phyloP scores from a whole-genome alignment of 106 monocot species.

The Dendrobium nobile region DNA sequence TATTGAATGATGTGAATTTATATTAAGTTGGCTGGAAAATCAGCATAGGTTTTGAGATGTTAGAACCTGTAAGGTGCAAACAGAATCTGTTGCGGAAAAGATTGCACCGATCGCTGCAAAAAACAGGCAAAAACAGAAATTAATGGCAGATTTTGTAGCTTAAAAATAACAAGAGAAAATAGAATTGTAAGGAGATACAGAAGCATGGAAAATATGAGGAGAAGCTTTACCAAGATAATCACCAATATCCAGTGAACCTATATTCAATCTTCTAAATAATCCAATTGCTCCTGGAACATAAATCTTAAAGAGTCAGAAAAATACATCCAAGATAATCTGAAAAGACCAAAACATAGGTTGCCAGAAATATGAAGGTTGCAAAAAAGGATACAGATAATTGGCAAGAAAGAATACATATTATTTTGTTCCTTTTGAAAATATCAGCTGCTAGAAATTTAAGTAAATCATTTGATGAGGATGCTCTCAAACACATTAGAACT shows the following conservation, averaged over 20 bases:
- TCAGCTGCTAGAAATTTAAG: no score
- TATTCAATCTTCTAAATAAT: conserved; percentile 39
- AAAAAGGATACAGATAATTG: background rate
- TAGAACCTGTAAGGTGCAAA: conserved; percentile 88
- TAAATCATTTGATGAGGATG: no score
- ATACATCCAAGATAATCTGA: background rate
- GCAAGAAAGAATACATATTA: background rate
- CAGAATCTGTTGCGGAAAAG: conserved; percentile 91
- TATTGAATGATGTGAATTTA: conserved; percentile 1
- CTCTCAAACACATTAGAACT: no score
- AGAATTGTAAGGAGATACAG: background rate
- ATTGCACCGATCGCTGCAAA: conserved; percentile 82
- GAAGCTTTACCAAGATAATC: conserved; percentile 52
- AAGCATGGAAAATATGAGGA: background rate
- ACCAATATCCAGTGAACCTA: conserved; percentile 35
- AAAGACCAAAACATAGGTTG: background rate
- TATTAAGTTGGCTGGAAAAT: background rate
- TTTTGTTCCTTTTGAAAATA: no score
- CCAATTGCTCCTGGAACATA: conserved; percentile 32
- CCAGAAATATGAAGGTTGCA: background rate
- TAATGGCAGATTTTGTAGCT: background rate
- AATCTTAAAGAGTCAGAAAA: background rate
- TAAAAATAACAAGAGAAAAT: background rate
- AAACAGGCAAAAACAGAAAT: background rate
- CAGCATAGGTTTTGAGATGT: conserved; percentile 3